Conservation (phyloP, 2,329 filamentous ascomycete species). For the Colletotrichum lupini region DNA sequence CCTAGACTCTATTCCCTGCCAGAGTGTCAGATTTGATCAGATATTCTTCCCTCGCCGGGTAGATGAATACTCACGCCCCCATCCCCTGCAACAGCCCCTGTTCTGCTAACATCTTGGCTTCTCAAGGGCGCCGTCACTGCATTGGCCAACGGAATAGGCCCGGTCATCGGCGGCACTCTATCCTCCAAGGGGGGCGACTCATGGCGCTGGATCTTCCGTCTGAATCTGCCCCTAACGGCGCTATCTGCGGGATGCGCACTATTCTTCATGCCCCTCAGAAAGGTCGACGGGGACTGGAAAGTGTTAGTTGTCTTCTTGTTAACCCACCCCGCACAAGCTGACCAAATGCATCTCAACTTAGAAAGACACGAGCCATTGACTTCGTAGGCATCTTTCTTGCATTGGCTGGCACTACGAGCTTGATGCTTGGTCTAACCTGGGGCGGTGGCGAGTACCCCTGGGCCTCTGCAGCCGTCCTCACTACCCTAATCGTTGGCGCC, state of each 20-base stretch:
- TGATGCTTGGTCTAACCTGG: conserved; percentile 66
- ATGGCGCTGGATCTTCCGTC: conserved; percentile 65
- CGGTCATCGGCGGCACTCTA: conserved; percentile 63
- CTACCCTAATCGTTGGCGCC: conserved; percentile 62
- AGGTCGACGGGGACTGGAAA: conserved; percentile 64
- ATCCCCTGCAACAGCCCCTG: neutral
- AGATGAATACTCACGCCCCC: neutral
- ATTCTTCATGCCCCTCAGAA: conserved; percentile 68
- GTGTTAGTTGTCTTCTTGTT: conserved; percentile 42
- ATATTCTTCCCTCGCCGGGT: neutral
- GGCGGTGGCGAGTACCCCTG: conserved; percentile 69
- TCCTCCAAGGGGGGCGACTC: conserved; percentile 56
- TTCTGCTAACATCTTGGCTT: neutral
- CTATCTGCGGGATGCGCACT: conserved; percentile 58
- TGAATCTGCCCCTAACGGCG: conserved; percentile 64
- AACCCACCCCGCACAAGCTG: neutral
- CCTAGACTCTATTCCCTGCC: too few relatives aligned
- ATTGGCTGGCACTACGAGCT: conserved; percentile 55
- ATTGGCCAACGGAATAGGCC: conserved; percentile 64
- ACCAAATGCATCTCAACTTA: conserved; percentile 9
- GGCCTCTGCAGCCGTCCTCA: conserved; percentile 65
- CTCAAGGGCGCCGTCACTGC: conserved; percentile 59
- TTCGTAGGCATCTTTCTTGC: conserved; percentile 47
- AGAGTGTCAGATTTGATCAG: neutral
- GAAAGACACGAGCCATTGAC: conserved; percentile 62